Evolutionary conservation across 371 early-diverging fungal genomes (phyloP).

Genomic region (Chytridiales sp.): DNA sequence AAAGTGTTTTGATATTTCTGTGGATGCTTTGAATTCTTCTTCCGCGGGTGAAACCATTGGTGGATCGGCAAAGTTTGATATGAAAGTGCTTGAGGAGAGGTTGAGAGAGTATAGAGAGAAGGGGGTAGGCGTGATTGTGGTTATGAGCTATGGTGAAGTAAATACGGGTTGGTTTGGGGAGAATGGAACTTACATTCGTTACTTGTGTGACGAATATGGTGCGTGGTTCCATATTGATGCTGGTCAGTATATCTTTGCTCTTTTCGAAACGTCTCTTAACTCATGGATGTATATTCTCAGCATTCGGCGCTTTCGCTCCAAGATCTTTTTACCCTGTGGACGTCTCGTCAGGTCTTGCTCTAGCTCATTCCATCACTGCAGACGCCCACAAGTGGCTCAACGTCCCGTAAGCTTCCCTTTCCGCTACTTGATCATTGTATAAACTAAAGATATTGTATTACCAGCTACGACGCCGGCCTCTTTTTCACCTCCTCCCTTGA

Average conservation of each 20-base stretch:
- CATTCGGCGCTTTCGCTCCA: conserved; percentile 28
- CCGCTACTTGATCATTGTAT: conserved; percentile 25
- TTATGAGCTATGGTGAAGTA: conserved; percentile 27
- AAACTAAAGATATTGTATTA: not conserved
- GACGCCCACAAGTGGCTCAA: conserved; percentile 53
- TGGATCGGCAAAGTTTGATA: conserved; percentile 10
- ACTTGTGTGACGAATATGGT: conserved; percentile 14
- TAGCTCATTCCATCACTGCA: conserved; percentile 50
- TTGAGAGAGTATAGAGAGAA: not conserved
- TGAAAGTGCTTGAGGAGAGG: not conserved
- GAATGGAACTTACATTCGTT: conserved; percentile 14
- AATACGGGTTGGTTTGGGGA: conserved; percentile 25
- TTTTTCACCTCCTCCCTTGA: conserved; percentile 34
- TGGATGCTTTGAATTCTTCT: not conserved
- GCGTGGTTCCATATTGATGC: conserved; percentile 40
- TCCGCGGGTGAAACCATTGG: not conserved
- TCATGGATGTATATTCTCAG: not conserved
- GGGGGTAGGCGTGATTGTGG: conserved; percentile 18
- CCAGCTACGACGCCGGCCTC: conserved; percentile 47
- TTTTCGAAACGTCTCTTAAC: not conserved
- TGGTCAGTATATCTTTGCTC: not conserved
- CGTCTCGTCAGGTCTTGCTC: conserved; percentile 28
- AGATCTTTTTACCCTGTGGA: too few relatives aligned
- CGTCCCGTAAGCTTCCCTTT: conserved; percentile 46
- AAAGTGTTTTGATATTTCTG: conserved; percentile 13